Evolutionary conservation across 169 alveolate species (phyloP).

Genomic region (Plasmodium gallinaceum): DNA sequence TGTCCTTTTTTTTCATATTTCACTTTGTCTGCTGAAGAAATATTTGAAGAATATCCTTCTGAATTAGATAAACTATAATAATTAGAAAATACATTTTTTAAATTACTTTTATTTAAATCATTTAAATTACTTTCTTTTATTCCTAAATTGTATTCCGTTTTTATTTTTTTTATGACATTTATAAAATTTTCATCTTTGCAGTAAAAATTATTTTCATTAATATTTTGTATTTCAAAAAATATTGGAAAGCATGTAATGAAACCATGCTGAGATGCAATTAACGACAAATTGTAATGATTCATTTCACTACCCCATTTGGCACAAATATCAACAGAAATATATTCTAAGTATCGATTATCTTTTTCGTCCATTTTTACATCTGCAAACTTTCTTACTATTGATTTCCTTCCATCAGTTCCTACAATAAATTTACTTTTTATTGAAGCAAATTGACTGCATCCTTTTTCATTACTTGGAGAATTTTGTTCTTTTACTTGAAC

Average conservation of each 20-base stretch:
- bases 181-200: constrained; percentile 11
- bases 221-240: constrained; percentile 22
- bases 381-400: constrained; percentile 26
- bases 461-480: neutral
- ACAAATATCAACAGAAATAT: constrained; percentile 44
- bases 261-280: constrained; percentile 39
- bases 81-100: neutral
- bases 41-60: neutral
- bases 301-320: constrained; percentile 42
- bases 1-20: too few species aligned
- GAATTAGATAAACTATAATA: neutral
- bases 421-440: constrained; percentile 41
- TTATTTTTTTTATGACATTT: constrained; percentile 3
- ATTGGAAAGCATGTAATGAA: constrained; percentile 50
- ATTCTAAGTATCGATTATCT: constrained; percentile 6
- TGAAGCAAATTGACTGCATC: neutral
- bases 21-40: neutral
- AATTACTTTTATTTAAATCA: neutral
- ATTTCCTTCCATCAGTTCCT: constrained; percentile 42
- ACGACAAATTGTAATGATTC: constrained; percentile 33
- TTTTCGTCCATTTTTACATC: constrained; percentile 33
- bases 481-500: neutral
- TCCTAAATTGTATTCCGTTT: constrained; percentile 3
- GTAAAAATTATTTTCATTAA: constrained; percentile 21
- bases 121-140: neutral